Evolutionary conservation across 169 alveolate species (phyloP), one percentile per base, ranked within the genome.

Genomic region (Cystoisospora suis): DNA sequence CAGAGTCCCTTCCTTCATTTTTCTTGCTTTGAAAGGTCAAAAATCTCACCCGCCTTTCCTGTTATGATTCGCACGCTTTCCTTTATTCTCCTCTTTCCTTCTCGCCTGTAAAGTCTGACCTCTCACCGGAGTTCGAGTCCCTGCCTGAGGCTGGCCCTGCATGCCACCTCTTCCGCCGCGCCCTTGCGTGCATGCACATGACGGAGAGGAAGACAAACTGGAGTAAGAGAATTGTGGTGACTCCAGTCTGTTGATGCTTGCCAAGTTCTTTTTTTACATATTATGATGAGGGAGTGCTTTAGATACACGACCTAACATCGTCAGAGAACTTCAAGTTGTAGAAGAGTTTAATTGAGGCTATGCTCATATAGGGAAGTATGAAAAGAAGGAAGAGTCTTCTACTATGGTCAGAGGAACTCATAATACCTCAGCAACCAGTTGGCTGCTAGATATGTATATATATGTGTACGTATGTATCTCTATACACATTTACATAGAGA

Each of bases 81-180:
- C 69, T 27, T 75, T 75, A 65, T 75, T 40, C 42, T 75, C 86
- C 65, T 75, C 86, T 27, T 75, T 75, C 17, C 86, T 3, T 0
- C 86, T 36, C 65, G 86, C 86, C 65, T 75, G 69, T 20, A 75
- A 2, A 6, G 86, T 75, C 86, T 45, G 69, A 2, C 86, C 86
- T 0, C 2, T 15, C 69, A 75, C 86, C 4, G 86, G 86, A 23
- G 3, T 9, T 47, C 81, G 29, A n/a, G n/a, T n/a, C n/a, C n/a
- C n/a, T n/a, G n/a, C n/a, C n/a, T n/a, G n/a, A n/a, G n/a, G 61
- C 61, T 9, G 61, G n/a, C 61, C 61, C n/a, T 20, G 61, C 61
- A 49, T 49, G 61, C 61, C n/a, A 23, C 44, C 40, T n/a, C 77
- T 27, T 27, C 36, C 40, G 12, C 36, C 77, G 5, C 42, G 44